Conservation (phyloP, 2,329 filamentous ascomycete species). For the Lachnellula occidentalis region DNA sequence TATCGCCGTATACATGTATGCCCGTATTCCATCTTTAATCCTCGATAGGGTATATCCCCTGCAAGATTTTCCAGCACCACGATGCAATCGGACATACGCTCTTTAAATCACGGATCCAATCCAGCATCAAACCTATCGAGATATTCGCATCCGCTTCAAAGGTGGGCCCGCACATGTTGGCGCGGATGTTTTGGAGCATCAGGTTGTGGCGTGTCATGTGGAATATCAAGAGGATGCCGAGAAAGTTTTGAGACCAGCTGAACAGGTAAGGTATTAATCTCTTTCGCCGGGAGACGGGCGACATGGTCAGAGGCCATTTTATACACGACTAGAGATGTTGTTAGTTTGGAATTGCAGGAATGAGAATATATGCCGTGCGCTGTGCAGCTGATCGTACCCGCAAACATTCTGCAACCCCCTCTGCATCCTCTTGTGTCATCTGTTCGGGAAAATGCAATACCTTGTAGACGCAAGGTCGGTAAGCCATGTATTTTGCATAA, state of each 20-base stretch:
- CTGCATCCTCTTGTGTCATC: slow-evolving; percentile 48
- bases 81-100: slow-evolving; percentile 47
- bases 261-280: slow-evolving; percentile 53
- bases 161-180: slow-evolving; percentile 40
- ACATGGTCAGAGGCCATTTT: slow-evolving; percentile 55
- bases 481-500: slow-evolving; percentile 52
- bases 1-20: background rate
- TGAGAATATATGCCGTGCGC: too few species aligned
- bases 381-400: slow-evolving; percentile 21
- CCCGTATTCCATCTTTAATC: background rate
- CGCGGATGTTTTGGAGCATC: slow-evolving; percentile 44
- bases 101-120: slow-evolving; percentile 55
- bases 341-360: slow-evolving; percentile 1
- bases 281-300: slow-evolving; percentile 52
- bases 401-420: slow-evolving; percentile 51
- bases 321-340: slow-evolving; percentile 40
- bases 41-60: slow-evolving; percentile 24
- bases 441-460: slow-evolving; percentile 51
- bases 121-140: slow-evolving; percentile 48
- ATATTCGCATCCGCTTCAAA: slow-evolving; percentile 48
- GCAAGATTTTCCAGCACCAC: slow-evolving; percentile 38
- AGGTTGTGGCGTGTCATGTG: slow-evolving; percentile 48
- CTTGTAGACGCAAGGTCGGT: slow-evolving; percentile 55
- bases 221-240: slow-evolving; percentile 52
- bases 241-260: slow-evolving; percentile 57